Percentiles rank a stretch among this genome's conserved stretches.
phyloP scores from a whole-genome alignment of 176 grass and related monocot genomes.

The Miscanthus lutarioriparius region DNA sequence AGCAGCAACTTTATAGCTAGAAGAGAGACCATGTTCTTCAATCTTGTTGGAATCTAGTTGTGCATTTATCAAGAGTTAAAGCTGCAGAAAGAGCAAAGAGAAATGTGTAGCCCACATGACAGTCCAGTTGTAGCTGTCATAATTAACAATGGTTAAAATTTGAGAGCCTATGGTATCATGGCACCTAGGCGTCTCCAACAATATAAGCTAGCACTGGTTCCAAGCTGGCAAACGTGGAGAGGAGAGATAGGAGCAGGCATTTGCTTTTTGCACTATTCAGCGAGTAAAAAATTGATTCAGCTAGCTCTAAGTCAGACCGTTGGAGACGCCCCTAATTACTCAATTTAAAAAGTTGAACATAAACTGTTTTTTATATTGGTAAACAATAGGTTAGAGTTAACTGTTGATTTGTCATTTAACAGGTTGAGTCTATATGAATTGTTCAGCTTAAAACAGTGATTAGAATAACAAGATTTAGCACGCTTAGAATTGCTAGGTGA shows the following conservation, averaged over 20 bases:
- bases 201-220: not conserved
- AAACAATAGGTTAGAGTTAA: not conserved
- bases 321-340: not conserved
- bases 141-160: not conserved
- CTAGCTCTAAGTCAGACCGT: not conserved
- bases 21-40: not conserved
- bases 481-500: not conserved
- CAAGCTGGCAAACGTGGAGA: not conserved
- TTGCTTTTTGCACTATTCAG: not conserved
- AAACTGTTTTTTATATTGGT: not conserved
- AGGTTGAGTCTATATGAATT: constrained; percentile 13
- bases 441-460: not conserved
- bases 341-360: not conserved
- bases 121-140: not conserved
- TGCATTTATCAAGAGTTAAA: constrained; percentile 11
- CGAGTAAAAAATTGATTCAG: not conserved
- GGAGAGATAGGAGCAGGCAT: not conserved
- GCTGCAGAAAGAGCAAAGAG: not conserved
- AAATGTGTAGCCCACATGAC: not conserved
- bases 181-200: not conserved
- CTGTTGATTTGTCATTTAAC: not conserved
- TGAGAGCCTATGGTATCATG: not conserved
- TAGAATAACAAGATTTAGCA: not conserved
- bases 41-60: not conserved
- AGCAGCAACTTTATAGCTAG: not conserved